Conservation (phyloP, 768 basidiomycete genomes). For the Amanita rubescens region DNA sequence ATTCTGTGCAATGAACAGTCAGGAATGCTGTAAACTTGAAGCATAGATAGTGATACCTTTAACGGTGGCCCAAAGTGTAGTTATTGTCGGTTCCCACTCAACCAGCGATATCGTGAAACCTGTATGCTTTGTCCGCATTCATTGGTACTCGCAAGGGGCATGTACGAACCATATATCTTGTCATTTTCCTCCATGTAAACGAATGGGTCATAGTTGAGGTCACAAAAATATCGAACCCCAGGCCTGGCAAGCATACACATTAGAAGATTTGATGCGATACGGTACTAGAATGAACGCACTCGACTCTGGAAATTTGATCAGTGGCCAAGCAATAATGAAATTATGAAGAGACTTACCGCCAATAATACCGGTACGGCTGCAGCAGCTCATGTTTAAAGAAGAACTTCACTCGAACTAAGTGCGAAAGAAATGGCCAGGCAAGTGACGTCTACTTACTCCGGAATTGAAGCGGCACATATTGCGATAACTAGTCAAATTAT, state of each 20-base stretch:
- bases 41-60: conserved; percentile 38
- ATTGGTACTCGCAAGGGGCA: neutral
- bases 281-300: conserved; percentile 38
- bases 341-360: conserved; percentile 36
- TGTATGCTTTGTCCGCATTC: conserved; percentile 4
- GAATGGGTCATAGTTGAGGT: conserved; percentile 78
- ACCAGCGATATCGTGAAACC: conserved; percentile 75
- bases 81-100: conserved; percentile 77
- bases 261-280: neutral
- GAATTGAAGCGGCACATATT: conserved; percentile 97
- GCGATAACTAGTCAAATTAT: conserved; percentile 48
- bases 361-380: conserved; percentile 76
- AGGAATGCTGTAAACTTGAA: neutral
- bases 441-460: conserved; percentile 45
- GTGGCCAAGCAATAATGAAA: conserved; percentile 2
- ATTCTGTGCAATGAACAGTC: conserved; percentile 38
- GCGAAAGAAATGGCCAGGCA: neutral
- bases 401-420: conserved; percentile 36
- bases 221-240: conserved; percentile 68
- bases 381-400: conserved; percentile 80
- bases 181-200: conserved; percentile 65
- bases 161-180: conserved; percentile 33
- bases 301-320: conserved; percentile 42
- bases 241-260: conserved; percentile 38
- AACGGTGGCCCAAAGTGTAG: conserved; percentile 69